A percentile compares a stretch with the other conserved stretches of the same genome.
These are phyloP conservation scores for Myochromella boudieri DNA, from an alignment of 768 basidiomycete species.

Conservation along the genomic window DNA sequence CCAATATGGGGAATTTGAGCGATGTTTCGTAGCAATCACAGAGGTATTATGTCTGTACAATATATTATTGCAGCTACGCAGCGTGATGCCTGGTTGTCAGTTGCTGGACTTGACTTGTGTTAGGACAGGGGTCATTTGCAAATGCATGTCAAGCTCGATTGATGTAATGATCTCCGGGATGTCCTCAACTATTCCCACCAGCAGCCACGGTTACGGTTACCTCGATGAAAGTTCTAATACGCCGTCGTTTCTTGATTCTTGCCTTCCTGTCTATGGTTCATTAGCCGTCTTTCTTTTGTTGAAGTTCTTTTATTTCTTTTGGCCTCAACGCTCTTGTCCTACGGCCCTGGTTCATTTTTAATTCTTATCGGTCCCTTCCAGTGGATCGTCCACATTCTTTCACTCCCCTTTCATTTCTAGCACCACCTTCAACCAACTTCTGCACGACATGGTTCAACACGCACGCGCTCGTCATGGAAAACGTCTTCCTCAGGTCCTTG, in stretches of 20 bases:
- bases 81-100: too few species aligned
- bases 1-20: too few species aligned
- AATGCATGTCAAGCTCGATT: too few species aligned
- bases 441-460: constrained; percentile 21
- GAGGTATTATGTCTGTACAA: too few species aligned
- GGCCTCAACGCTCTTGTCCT: constrained; percentile 15
- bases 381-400: constrained; percentile 27
- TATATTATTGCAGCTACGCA: too few species aligned
- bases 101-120: neutral
- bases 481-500: constrained; percentile 19
- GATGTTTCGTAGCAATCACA: too few species aligned
- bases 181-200: constrained; percentile 11
- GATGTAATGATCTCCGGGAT: too few species aligned
- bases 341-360: constrained; percentile 22
- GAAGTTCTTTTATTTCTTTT: constrained; percentile 11
- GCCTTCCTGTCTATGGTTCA: constrained; percentile 17
- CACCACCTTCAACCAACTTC: constrained; percentile 5
- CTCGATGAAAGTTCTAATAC: constrained; percentile 1
- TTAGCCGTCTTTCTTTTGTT: constrained; percentile 13
- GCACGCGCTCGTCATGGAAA: constrained; percentile 28
- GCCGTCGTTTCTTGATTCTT: constrained; percentile 4
- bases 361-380: constrained; percentile 13
- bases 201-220: constrained; percentile 6
- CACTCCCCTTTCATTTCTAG: constrained; percentile 11
- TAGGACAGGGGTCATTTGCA: too few species aligned